Percentiles rank a stretch among this genome's conserved stretches.
These are phyloP conservation scores for Collybia mongolica DNA, from an alignment of 768 basidiomycete genomes.

Conservation along the genomic window DNA sequence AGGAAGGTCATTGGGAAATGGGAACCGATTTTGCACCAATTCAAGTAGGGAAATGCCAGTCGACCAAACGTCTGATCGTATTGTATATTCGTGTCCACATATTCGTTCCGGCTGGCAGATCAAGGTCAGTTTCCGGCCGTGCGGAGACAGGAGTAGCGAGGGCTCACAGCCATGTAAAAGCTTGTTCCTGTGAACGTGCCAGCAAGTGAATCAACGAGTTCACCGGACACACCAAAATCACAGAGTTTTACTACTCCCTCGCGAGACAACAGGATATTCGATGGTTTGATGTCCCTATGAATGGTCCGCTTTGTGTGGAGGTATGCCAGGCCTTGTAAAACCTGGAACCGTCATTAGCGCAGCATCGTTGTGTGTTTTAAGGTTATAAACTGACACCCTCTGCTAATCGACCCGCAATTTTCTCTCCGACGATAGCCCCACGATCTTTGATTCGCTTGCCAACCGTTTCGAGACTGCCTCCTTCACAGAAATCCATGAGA, in stretches of 20 bases:
- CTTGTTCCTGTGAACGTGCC: constrained; percentile 98
- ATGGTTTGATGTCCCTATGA: constrained; percentile 94
- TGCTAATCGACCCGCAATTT: constrained; percentile 87
- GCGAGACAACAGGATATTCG: constrained; percentile 86
- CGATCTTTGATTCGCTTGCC: constrained; percentile 81
- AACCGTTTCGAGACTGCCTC: constrained; percentile 87
- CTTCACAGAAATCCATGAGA: constrained; percentile 88
- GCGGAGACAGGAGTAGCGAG: background rate
- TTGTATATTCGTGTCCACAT: constrained; percentile 87
- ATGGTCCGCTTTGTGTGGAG: constrained; percentile 90
- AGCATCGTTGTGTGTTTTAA: too few species aligned
- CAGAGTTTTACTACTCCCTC: constrained; percentile 89
- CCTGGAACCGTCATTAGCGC: constrained; percentile 33
- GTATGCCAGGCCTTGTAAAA: constrained; percentile 91
- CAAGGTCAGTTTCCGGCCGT: constrained; percentile 12
- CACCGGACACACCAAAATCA: constrained; percentile 98
- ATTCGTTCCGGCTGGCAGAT: constrained; percentile 84
- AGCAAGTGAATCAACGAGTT: constrained; percentile 87
- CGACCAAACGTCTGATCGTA: constrained; percentile 98
- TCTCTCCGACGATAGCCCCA: constrained; percentile 79
- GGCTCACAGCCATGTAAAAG: constrained; percentile 96
- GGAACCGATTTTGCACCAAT: constrained; percentile 91
- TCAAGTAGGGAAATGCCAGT: constrained; percentile 93
- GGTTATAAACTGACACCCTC: constrained; percentile 68
- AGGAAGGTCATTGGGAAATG: constrained; percentile 88